Conservation (phyloP, 305 asterid genomes). For the Fraxinus ornus region DNA sequence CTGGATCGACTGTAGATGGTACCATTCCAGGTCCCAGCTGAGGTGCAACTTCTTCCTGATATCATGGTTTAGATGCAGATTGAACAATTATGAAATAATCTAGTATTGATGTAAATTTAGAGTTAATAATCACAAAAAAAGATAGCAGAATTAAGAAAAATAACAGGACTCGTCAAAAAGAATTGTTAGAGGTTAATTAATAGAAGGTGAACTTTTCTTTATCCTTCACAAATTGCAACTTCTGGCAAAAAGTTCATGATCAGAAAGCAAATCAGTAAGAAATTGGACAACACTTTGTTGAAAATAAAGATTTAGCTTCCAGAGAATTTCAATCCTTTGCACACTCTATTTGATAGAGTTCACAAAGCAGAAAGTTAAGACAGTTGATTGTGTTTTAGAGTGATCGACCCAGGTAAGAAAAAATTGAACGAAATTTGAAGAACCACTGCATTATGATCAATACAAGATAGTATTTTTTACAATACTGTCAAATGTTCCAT, state of each 20-base stretch:
- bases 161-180: background rate
- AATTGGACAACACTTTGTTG: background rate
- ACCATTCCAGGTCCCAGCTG: constrained; percentile 94
- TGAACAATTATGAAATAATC: constrained; percentile 9
- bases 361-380: background rate
- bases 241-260: background rate
- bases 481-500: background rate
- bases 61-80: constrained; percentile 26
- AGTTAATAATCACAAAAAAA: background rate
- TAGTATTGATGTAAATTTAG: background rate
- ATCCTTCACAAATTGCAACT: background rate
- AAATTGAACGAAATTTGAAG: background rate
- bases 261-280: background rate
- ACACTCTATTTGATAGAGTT: background rate
- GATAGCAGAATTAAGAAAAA: background rate
- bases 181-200: background rate
- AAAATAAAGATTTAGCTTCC: background rate
- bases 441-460: background rate
- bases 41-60: constrained; percentile 98
- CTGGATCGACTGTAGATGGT: constrained; percentile 97
- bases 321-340: background rate
- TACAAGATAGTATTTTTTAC: background rate
- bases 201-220: background rate
- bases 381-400: background rate
- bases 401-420: background rate